Evolutionary conservation across 352 stramenopile genomes (phyloP), one percentile per base, ranked within the genome.

Genomic region (Pythium coloratum): DNA sequence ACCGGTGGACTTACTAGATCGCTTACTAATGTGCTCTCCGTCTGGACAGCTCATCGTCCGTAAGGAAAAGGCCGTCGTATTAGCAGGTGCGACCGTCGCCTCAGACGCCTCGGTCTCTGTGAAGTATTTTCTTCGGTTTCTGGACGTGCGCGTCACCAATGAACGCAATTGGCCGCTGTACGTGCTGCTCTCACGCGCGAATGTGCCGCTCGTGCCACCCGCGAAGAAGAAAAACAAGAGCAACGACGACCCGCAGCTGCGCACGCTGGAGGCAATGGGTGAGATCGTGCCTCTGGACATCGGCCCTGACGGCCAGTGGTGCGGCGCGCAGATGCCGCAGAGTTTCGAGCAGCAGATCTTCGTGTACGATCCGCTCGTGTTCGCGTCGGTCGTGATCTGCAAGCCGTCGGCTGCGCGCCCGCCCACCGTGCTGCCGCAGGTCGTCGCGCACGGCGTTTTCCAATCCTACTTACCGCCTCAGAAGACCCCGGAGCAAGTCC

Each of bases 231-330:
- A 55, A 14, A 57, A 55, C 28, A 66, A 55, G 53, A 32, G n/a
- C 24, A 64, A 46, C 10, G 73, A 88, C 28, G 71, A 76, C 18
- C 64, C 59, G 14, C 67, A 46, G 9, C 32, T 88, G 9, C 74
- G 70, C 6, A 66, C 68, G 24, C 60, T 90, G 9, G 84, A 90
- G 38, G 20, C 62, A 18, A 63, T 63, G n/a, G 73, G 71, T 6
- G 80, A 90, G 59, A 68, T 71, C 24, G 44, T 92, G n/a, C 51
- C 82, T 47, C 69, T 92, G 14, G 84, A 90, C 50, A 53, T 76
- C 46, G 81, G 82, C 0, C 84, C 84, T 3, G 77, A 90, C 12
- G 84, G 84, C 1, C 82, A 90, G 44, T 89, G 81, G 73, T 78
- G 77, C 59, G 80, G 77, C 13, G 81, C 62, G 2, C 82, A 91